Evolutionary conservation across 495 filamentous ascomycete genomes (phyloP).

Genomic region (Tuber microsphaerosporum): DNA sequence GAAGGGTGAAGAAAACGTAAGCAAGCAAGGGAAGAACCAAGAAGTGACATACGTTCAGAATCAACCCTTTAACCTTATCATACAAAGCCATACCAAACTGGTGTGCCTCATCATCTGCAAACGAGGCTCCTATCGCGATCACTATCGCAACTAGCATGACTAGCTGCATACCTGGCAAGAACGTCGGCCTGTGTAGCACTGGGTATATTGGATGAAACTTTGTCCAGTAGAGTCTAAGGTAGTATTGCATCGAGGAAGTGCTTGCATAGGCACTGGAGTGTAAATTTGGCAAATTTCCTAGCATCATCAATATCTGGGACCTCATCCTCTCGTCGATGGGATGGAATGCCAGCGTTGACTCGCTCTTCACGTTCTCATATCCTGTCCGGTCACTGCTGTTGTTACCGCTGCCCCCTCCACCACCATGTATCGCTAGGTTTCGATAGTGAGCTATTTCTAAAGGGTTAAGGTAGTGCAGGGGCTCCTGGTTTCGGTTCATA

Average conservation of each 20-base stretch:
- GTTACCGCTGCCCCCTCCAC: conserved; percentile 7
- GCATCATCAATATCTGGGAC: conserved; percentile 35
- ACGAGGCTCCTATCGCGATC: conserved; percentile 40
- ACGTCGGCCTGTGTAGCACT: conserved; percentile 50
- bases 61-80: conserved; percentile 39
- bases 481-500: conserved; percentile 33
- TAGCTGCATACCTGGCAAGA: conserved; percentile 47
- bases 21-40: neutral
- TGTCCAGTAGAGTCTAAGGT: conserved; percentile 41
- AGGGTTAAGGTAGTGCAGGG: conserved; percentile 35
- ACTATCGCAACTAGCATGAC: conserved; percentile 44
- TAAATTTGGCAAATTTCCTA: conserved; percentile 35
- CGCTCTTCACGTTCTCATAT: conserved; percentile 26
- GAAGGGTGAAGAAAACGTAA: neutral
- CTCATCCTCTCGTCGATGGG: conserved; percentile 37
- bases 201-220: conserved; percentile 49
- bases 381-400: conserved; percentile 1
- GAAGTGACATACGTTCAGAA: conserved; percentile 32
- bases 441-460: conserved; percentile 38
- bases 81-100: conserved; percentile 40
- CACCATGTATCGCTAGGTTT: conserved; percentile 32
- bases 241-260: conserved; percentile 38
- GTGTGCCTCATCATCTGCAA: conserved; percentile 35
- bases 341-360: conserved; percentile 32
- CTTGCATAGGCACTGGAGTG: conserved; percentile 34